Conservation (phyloP, 2,329 filamentous ascomycete genomes). For the Xylaria multiplex region DNA sequence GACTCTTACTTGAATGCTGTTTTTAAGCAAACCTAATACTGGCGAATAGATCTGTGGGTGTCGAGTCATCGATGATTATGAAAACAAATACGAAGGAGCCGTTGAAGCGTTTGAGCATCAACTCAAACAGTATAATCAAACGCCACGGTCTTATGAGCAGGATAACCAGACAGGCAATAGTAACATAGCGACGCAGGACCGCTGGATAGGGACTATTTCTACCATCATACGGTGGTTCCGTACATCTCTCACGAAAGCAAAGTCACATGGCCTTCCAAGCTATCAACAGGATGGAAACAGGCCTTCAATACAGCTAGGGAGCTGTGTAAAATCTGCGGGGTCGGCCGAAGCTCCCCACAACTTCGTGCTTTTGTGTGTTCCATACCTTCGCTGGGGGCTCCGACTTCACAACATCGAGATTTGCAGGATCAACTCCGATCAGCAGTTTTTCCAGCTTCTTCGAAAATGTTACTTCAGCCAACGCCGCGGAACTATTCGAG, state of each 20-base stretch:
- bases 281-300: neutral
- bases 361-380: constrained; percentile 29
- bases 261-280: constrained; percentile 11
- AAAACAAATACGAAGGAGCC: neutral
- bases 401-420: constrained; percentile 25
- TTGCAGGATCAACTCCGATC: constrained; percentile 27
- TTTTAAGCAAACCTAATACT: neutral
- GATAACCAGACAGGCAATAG: neutral
- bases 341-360: constrained; percentile 8
- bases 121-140: constrained; percentile 21
- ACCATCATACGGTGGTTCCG: constrained; percentile 3
- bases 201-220: constrained; percentile 2
- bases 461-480: constrained; percentile 13
- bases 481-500: neutral
- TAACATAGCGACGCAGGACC: neutral
- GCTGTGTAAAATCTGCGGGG: constrained; percentile 1
- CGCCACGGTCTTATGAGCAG: neutral
- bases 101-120: constrained; percentile 1
- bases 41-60: constrained; percentile 12
- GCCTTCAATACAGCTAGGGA: constrained; percentile 11
- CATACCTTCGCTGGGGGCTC: constrained; percentile 30
- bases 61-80: constrained; percentile 22
- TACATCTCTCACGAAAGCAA: neutral
- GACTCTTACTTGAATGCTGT: neutral
- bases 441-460: constrained; percentile 24